Percentiles rank a stretch among this genome's conserved stretches.
Conservation (phyloP, 371 early-diverging fungal genomes). For the Umbelopsis sp. region DNA sequence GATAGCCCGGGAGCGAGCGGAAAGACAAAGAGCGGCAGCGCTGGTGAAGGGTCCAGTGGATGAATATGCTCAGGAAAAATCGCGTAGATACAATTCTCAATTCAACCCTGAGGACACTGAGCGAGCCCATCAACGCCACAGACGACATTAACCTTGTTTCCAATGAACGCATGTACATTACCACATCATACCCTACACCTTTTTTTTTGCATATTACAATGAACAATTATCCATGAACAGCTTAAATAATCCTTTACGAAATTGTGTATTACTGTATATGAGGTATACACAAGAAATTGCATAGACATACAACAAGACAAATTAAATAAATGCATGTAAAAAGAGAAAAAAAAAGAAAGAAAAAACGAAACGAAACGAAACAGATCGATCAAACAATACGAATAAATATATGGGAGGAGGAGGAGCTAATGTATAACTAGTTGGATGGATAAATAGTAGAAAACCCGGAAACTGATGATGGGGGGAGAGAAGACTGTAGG, state of each 20-base stretch:
- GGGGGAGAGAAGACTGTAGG: neutral
- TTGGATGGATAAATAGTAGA: neutral
- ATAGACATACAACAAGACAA: neutral
- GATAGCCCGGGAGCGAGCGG: slow-evolving; percentile 40
- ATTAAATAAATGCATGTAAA: neutral
- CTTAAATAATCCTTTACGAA: neutral
- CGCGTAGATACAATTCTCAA: slow-evolving; percentile 27
- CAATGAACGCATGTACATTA: neutral
- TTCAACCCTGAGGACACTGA: slow-evolving; percentile 37
- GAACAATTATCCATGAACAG: neutral
- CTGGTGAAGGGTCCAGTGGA: slow-evolving; percentile 30
- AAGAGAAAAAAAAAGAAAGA: neutral
- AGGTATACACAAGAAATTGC: neutral
- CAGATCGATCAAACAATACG: neutral
- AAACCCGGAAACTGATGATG: too few relatives aligned
- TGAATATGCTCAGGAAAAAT: neutral
- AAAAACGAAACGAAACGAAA: neutral
- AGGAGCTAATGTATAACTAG: neutral
- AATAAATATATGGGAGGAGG: neutral
- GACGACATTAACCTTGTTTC: neutral
- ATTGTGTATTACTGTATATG: slow-evolving; percentile 5
- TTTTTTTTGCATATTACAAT: neutral
- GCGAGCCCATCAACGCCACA: slow-evolving; percentile 5
- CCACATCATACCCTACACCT: neutral
- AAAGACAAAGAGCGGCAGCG: slow-evolving; percentile 29